Base-by-base conservation (phyloP, 306 rosid genomes). In the Amphicarpaea edgeworthii region DNA sequence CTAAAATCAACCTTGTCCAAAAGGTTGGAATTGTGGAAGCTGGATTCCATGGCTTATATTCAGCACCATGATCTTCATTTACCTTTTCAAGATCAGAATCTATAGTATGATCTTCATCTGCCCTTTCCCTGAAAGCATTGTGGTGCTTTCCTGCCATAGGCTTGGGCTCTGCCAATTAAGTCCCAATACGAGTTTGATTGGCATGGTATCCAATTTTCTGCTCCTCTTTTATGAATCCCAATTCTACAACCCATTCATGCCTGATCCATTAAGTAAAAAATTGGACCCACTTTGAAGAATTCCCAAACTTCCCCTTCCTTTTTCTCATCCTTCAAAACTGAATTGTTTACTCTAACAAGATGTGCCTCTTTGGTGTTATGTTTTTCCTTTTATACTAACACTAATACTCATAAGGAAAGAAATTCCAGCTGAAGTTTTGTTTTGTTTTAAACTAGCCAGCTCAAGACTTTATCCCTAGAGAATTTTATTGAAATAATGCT, bases 401-500 rank as follows among this genome's bases (percentile, higher is more conserved):
- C n/a, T n/a, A n/a, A n/a, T n/a, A 69, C 53, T 68, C 24, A 7
- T 50, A 54, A 45, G 51, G 61, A 55, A 14, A 57, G 51, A 21
- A 23, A 40, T 68, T 77, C 75, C 75, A 54, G 59, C 49, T 42
- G 46, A 40, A 41, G 37, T 40, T n/a, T 6, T 49, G 1, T 34
- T 34, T 34, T 20, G 3, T 49, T 7, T 63, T 37, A 38, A 65
- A 51, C 17, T 23, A 63, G 50, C 24, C 64, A n/a, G 34, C 51
- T 42, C 49, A 15, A 64, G 55, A 51, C 21, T 76, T 60, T 40
- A 40, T 40, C 12, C 43, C 37, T 20, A 12, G 59, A 43, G 49
- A 67, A 43, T 20, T 43, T 32, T 45, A 77, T 40, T 77, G 61
- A 68, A 68, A 57, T 34, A 30, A 43, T 66, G 57, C 21, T 32